Conservation (phyloP, 2,329 filamentous ascomycete species). For the Penicillium palitans region DNA sequence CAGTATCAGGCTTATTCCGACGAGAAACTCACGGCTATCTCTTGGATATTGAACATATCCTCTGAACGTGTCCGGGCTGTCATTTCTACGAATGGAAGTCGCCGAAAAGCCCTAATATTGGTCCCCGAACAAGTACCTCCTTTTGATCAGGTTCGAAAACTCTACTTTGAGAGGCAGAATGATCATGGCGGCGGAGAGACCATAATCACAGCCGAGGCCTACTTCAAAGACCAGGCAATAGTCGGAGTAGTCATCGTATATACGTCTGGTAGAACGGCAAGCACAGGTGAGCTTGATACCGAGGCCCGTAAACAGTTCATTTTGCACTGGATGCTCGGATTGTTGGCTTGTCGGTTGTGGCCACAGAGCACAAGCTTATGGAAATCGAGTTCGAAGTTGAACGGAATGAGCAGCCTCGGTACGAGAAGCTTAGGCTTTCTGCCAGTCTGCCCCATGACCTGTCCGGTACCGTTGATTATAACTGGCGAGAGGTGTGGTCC, state of each 20-base stretch:
- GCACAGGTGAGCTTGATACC: background rate
- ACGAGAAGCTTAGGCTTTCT: background rate
- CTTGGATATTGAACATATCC: background rate
- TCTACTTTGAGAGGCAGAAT: background rate
- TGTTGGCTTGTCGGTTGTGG: background rate
- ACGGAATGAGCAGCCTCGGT: background rate
- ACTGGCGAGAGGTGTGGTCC: background rate
- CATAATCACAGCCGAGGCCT: background rate
- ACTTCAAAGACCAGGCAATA: background rate
- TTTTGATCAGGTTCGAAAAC: background rate
- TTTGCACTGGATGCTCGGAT: background rate
- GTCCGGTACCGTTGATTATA: background rate
- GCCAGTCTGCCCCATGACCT: background rate
- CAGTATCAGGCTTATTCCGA: background rate
- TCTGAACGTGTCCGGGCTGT: background rate
- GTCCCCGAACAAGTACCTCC: background rate
- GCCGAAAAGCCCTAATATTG: background rate
- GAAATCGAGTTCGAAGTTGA: background rate
- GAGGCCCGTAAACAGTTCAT: background rate
- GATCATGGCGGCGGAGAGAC: background rate
- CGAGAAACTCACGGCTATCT: background rate
- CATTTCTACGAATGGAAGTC: background rate
- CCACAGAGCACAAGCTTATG: background rate
- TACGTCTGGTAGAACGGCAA: background rate
- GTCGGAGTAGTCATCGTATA: background rate